These are phyloP conservation scores for Boletales sp. DNA, from an alignment of 768 basidiomycete species.

Conservation along the genomic window DNA sequence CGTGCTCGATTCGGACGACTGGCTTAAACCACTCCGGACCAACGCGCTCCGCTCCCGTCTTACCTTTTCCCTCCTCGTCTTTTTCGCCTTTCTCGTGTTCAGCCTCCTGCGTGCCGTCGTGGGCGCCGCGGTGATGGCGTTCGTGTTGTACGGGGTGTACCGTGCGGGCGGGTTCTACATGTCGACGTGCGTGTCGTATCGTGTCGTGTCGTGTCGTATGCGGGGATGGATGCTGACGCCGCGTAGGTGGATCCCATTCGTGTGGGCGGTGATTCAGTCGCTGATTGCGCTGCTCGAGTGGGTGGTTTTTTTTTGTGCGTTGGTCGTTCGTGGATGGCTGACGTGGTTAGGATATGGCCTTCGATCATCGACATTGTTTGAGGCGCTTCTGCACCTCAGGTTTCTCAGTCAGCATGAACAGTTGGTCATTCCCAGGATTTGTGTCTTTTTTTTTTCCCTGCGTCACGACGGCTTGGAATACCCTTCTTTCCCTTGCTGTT, in stretches of 20 bases:
- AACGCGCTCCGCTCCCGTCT: constrained; percentile 37
- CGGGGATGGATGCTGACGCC: no score
- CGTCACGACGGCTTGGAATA: no score
- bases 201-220: constrained; percentile 3
- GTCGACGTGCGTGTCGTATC: constrained; percentile 33
- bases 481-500: no score
- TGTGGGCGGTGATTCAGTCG: constrained; percentile 40
- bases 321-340: not conserved
- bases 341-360: constrained; percentile 37
- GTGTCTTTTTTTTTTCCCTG: no score
- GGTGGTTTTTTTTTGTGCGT: not conserved
- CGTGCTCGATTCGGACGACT: not conserved
- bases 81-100: constrained; percentile 31
- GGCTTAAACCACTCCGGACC: constrained; percentile 14
- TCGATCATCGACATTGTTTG: constrained; percentile 40
- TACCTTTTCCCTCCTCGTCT: constrained; percentile 39
- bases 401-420: no score
- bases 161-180: constrained; percentile 36
- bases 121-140: constrained; percentile 37
- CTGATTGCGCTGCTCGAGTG: constrained; percentile 40
- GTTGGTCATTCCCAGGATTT: no score
- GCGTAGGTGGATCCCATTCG: constrained; percentile 40
- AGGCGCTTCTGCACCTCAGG: not conserved
- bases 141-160: constrained; percentile 38
- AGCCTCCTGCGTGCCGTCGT: constrained; percentile 38